Percentiles rank a stretch among this genome's conserved stretches.
phyloP scores from a whole-genome alignment of 345 rosid species.

The Excoecaria cochinchinensis region DNA sequence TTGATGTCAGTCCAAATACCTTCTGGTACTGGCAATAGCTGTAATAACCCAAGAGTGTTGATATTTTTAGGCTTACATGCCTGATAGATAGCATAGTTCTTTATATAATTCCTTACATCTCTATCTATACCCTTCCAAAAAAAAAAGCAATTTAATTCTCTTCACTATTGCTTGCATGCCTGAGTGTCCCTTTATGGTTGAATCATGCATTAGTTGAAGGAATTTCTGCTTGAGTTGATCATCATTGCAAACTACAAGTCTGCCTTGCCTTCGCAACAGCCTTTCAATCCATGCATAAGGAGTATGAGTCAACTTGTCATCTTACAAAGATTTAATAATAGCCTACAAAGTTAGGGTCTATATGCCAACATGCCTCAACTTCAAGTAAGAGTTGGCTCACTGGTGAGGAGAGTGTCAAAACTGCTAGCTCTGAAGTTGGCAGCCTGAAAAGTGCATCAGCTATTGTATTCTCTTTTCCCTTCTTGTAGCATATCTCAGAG shows the following conservation, averaged over 20 bases:
- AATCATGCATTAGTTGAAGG: too few species aligned
- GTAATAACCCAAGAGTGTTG: not conserved
- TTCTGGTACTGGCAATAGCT: not conserved
- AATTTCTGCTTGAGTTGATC: too few species aligned
- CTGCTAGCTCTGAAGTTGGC: too few species aligned
- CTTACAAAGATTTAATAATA: too few species aligned
- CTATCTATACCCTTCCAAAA: not conserved
- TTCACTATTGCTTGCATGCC: not conserved
- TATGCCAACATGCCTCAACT: too few species aligned
- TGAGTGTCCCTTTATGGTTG: not conserved
- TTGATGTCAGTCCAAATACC: not conserved
- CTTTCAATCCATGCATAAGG: too few species aligned
- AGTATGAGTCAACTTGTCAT: too few species aligned
- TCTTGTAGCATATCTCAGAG: not conserved
- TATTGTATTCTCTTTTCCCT: not conserved
- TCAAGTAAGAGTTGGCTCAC: too few species aligned
- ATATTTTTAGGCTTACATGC: not conserved
- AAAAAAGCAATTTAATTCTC: not conserved
- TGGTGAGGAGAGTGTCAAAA: too few species aligned
- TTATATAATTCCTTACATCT: not conserved
- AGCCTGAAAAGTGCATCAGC: not conserved
- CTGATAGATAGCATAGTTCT: not conserved
- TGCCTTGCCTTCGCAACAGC: too few species aligned
- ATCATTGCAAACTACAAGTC: too few species aligned
- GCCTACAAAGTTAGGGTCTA: too few species aligned